Base-by-base conservation (phyloP, 1,139 yeast genomes). In the Protomyces macrosporus region DNA sequence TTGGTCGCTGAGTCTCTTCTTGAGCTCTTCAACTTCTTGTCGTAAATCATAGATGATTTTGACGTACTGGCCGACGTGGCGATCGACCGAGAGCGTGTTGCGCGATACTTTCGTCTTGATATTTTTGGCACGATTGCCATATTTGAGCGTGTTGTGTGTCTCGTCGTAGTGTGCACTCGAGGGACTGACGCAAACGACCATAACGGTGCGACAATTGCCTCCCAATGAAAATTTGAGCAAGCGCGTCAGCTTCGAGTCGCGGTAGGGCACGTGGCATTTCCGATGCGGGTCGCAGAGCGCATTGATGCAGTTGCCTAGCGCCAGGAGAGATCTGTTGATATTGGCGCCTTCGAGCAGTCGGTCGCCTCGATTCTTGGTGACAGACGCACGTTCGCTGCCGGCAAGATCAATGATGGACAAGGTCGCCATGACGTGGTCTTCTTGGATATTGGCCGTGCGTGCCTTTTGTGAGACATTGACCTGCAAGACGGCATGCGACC, bases 401-500 rank as follows among this genome's bases (percentile, higher is more conserved):
- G 98, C 98, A 71, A 93, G 80, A 75, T 93, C 98, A 78, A 98
- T 93, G 65, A 93, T 79, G 34, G 95, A 88, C 48, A 93, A 81
- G 0, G 93, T 85, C 42, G 93, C 82, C 40, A 65, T 65, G 51
- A 79, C 75, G 16, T 78, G 78, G 65, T 81, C 83, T 0, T 76
- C 73, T 7, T 80, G 80, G 36, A 68, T 68, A 7, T 68, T 71
- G 66, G 52, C 80, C 3, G 80, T 75, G 0, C 80, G 73, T 9
- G 79, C 79, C 40, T 61, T 66, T 40, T 66, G 67, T 16, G 60
- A 39, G 35, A 91, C 74, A 65, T 83, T 79, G 23, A 91, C 81
- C 72, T 89, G 86, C n/a, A 90, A 82, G 42, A 90, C 88, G 0
- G 97, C 95, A 74, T 93, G 98, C 0, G 97, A 89, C 68, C 98